phyloP scores from a whole-genome alignment of 2,329 filamentous ascomycete species.

The Cladophialophora exuberans region DNA sequence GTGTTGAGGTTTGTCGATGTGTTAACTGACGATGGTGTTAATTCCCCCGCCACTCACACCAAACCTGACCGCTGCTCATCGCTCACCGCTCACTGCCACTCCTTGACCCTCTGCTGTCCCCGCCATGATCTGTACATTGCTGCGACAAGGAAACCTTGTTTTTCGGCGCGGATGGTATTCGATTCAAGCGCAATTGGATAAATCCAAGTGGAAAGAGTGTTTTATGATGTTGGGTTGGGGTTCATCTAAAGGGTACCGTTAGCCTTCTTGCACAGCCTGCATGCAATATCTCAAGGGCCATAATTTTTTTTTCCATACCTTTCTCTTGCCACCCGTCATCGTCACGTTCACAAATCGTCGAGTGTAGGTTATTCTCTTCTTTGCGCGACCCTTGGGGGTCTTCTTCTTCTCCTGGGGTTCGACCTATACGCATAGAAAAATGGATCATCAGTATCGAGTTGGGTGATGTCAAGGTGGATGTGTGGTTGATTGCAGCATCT shows the following conservation, averaged over 20 bases:
- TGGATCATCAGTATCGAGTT: slow-evolving; percentile 9
- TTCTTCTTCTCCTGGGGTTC: slow-evolving; percentile 95
- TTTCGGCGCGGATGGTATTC: too few species aligned
- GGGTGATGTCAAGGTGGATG: slow-evolving; percentile 22
- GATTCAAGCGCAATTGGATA: too few species aligned
- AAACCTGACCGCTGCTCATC: not conserved
- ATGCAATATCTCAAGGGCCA: not conserved
- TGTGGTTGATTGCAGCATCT: not conserved
- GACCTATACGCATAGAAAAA: slow-evolving; percentile 69
- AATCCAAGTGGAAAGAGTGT: not conserved
- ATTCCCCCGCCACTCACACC: too few species aligned
- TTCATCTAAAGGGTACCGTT: slow-evolving; percentile 28
- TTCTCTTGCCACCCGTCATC: slow-evolving; percentile 96
- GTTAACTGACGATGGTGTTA: too few species aligned
- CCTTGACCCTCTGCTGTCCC: not conserved
- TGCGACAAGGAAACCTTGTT: too few species aligned
- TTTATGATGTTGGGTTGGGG: slow-evolving; percentile 31
- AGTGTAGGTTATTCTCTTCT: slow-evolving; percentile 96
- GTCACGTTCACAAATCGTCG: slow-evolving; percentile 98
- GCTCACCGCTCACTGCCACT: not conserved
- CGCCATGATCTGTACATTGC: slow-evolving; percentile 1
- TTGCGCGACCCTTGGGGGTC: slow-evolving; percentile 93
- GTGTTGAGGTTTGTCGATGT: too few species aligned
- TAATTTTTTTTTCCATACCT: slow-evolving; percentile 62
- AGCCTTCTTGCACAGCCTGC: not conserved